Base-by-base conservation (phyloP, 2,329 filamentous ascomycete species). In the Colletotrichum sublineola region DNA sequence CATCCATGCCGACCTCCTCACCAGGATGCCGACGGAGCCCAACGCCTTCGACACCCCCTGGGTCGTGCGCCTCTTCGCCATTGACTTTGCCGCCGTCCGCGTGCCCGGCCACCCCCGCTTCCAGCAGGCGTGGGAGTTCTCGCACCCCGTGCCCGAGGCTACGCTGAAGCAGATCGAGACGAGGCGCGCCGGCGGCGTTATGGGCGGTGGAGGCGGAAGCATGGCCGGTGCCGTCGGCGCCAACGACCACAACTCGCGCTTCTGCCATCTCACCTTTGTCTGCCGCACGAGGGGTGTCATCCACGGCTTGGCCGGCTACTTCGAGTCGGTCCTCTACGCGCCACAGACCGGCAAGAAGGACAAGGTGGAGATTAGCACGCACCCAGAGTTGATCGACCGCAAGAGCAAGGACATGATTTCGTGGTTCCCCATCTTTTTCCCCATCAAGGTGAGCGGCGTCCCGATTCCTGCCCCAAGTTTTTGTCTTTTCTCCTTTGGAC, bases 401-500 rank as follows among this genome's bases (percentile, higher is more conserved):
- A 98, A 98, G 89, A 97, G 95, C 86, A 93, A 93, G 79, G 95
- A 97, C 77, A 99, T 99, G 97, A 97, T 98, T 75, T 97, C 94
- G 67, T 99, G 96, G 96, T 99, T 99, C 81, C 96, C 96, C 1
- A 98, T 99, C 40, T 98, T 96, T 84, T 99, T 99, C 80, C 96
- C 97, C 0, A 84, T 99, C 18, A 97, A 96, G 90, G 95, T 95
- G 85, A 78, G 89, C 80, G 63, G 3, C 24, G 7, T 24, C 11
- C 52, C 33, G 70, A 15, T 36, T 38, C 36, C 33, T 52, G 24
- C 24, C 24, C 24, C 24, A 24, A 24, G 24, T 4, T 44, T 44
- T 6, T 42, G 7, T 20, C 20, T 20, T 20, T 48, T 24, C 9
- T 48, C 12, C 20, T n/a, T n/a, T 29, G 36, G 29, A n/a, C 9